A percentile compares a stretch with the other conserved stretches of the same genome.
These are phyloP conservation scores for Saxophila tyrrhenica DNA, from an alignment of 495 filamentous ascomycete species.

Conservation along the genomic window DNA sequence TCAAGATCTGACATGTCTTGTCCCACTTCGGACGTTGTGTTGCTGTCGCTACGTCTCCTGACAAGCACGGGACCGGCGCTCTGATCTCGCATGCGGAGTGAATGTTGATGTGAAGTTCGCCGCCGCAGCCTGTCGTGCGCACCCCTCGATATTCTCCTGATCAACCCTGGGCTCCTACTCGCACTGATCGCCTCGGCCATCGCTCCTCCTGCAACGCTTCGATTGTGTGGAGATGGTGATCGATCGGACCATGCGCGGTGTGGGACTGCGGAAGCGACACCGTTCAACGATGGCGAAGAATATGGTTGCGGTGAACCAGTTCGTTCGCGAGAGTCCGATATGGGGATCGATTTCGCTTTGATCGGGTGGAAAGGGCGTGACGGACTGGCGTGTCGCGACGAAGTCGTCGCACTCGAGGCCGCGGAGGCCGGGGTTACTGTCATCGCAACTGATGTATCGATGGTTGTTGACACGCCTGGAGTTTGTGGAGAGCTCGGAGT, in stretches of 20 bases:
- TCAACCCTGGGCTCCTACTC: constrained; percentile 47
- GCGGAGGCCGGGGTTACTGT: neutral
- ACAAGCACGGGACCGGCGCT: constrained; percentile 83
- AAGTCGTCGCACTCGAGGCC: neutral
- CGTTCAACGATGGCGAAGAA: neutral
- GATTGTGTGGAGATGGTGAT: constrained; percentile 14
- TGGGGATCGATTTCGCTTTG: neutral
- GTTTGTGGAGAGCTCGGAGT: neutral
- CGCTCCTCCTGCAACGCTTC: constrained; percentile 32
- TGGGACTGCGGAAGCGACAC: neutral
- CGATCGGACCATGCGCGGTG: constrained; percentile 6
- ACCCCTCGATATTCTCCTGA: constrained; percentile 55
- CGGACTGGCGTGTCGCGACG: neutral
- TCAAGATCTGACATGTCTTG: constrained; percentile 34
- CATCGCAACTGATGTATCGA: neutral
- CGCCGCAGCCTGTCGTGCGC: constrained; percentile 54
- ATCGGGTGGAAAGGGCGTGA: neutral
- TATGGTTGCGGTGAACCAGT: constrained; percentile 5
- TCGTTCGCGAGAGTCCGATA: neutral
- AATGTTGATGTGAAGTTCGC: constrained; percentile 59
- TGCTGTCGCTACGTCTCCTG: constrained; percentile 78
- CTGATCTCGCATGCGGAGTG: constrained; percentile 59
- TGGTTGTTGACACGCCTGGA: neutral
- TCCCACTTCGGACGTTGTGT: constrained; percentile 45
- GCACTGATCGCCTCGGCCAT: constrained; percentile 39